These are phyloP conservation scores for Phytophthora sojae DNA, from an alignment of 352 stramenopile genomes.

Conservation along the genomic window DNA sequence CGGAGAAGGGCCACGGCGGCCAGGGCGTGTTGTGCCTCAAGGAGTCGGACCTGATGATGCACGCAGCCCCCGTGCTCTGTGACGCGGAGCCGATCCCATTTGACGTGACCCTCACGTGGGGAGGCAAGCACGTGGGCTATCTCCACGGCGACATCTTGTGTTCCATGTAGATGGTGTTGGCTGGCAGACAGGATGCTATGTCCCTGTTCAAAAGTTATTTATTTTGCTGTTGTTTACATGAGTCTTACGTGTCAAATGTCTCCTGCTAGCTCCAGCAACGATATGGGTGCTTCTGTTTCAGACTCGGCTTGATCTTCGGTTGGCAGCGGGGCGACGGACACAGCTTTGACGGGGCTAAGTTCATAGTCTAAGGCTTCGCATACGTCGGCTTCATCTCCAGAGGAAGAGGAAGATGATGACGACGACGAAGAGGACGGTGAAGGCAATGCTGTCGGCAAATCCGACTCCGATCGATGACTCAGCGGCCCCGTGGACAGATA, in stretches of 20 bases:
- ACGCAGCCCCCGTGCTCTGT: constrained; percentile 49
- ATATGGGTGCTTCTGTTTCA: constrained; percentile 40
- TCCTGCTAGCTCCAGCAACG: constrained; percentile 61
- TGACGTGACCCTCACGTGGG: constrained; percentile 76
- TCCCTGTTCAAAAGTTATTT: constrained; percentile 27
- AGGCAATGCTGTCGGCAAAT: constrained; percentile 30
- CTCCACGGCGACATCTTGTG: constrained; percentile 57
- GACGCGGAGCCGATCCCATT: constrained; percentile 67
- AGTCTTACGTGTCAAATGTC: constrained; percentile 11
- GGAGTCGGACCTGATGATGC: constrained; percentile 57
- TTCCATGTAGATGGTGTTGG: constrained; percentile 39
- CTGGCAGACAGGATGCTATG: constrained; percentile 5
- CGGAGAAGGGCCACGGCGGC: constrained; percentile 60
- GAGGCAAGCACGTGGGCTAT: constrained; percentile 70
- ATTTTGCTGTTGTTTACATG: constrained; percentile 18
- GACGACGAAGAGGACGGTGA: constrained; percentile 37
- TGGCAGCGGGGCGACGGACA: constrained; percentile 3
- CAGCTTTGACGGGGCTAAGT: constrained; percentile 17
- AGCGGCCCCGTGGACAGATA: constrained; percentile 37
- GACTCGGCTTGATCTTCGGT: constrained; percentile 6
- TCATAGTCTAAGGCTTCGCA: constrained; percentile 30
- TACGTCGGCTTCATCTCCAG: constrained; percentile 25
- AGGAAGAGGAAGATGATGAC: constrained; percentile 47
- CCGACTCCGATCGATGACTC: constrained; percentile 11
- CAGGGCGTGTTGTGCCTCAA: constrained; percentile 78